Percentiles rank a stretch among this genome's conserved stretches.
Evolutionary conservation across 1,139 yeast genomes (phyloP).

Genomic region (Saccharomyces hybrid): DNA sequence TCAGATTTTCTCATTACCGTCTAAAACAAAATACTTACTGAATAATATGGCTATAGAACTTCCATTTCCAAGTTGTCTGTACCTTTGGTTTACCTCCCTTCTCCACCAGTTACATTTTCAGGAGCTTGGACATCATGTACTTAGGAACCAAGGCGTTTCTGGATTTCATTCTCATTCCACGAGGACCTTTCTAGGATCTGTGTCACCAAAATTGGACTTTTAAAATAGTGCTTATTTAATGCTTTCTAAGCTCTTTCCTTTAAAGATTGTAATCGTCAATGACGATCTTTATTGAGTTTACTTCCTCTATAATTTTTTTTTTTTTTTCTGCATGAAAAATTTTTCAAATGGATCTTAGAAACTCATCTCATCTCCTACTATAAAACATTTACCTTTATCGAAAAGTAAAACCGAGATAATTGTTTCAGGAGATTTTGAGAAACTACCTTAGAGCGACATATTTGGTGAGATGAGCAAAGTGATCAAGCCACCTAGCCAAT

Average conservation of each 20-base stretch:
- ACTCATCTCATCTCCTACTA: conserved; percentile 19
- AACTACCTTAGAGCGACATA: background rate
- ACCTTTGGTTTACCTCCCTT: too few relatives aligned
- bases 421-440: background rate
- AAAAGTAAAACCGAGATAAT: background rate
- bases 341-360: conserved; percentile 9
- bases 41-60: too few relatives aligned
- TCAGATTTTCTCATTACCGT: too few relatives aligned
- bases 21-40: too few relatives aligned
- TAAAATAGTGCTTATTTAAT: background rate
- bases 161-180: too few relatives aligned
- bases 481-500: conserved; percentile 24
- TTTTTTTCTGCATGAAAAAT: conserved; percentile 5
- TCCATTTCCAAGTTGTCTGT: too few relatives aligned
- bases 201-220: too few relatives aligned
- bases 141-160: too few relatives aligned
- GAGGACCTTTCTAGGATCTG: too few relatives aligned
- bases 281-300: conserved; percentile 2
- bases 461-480: conserved; percentile 23
- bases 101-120: too few relatives aligned
- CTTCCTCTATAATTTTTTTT: background rate
- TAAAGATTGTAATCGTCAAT: background rate
- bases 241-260: background rate
- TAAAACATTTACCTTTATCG: background rate
- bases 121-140: too few relatives aligned